Percentiles rank a stretch among this genome's conserved stretches.
These are phyloP conservation scores for Phytophthora sp. DNA, from an alignment of 352 stramenopile species.

Conservation along the genomic window DNA sequence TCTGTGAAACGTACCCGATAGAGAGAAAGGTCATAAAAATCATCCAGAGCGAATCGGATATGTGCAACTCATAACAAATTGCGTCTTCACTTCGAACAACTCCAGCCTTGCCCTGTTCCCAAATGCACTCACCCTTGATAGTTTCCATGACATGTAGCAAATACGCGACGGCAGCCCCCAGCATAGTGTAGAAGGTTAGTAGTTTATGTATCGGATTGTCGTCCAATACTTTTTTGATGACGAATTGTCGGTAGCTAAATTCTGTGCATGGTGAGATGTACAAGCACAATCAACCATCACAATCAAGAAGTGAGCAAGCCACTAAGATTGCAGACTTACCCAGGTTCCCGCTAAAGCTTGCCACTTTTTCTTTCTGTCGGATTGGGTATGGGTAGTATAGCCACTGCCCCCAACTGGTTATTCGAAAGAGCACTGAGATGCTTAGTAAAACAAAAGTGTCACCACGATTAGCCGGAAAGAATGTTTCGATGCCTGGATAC, in stretches of 20 bases:
- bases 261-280: slow-evolving; percentile 26
- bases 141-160: slow-evolving; percentile 57
- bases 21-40: slow-evolving; percentile 52
- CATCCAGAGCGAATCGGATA: slow-evolving; percentile 52
- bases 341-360: slow-evolving; percentile 63
- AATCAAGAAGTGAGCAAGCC: background rate
- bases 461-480: slow-evolving; percentile 24
- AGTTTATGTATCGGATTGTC: slow-evolving; percentile 59
- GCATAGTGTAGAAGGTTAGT: slow-evolving; percentile 17
- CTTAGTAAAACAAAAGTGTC: slow-evolving; percentile 54
- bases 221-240: slow-evolving; percentile 78
- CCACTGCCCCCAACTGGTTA: slow-evolving; percentile 59
- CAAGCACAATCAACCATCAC: background rate
- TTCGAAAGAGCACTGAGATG: slow-evolving; percentile 42
- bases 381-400: slow-evolving; percentile 78
- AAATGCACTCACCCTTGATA: slow-evolving; percentile 45
- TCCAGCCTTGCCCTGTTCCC: background rate
- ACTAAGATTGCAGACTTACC: slow-evolving; percentile 24
- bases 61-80: slow-evolving; percentile 39
- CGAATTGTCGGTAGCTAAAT: slow-evolving; percentile 72
- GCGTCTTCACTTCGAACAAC: slow-evolving; percentile 27
- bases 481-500: slow-evolving; percentile 55
- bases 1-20: slow-evolving; percentile 33
- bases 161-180: slow-evolving; percentile 43
- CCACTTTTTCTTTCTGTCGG: slow-evolving; percentile 66